These are phyloP conservation scores for Boletus vermiculosoides DNA, from an alignment of 768 basidiomycete species.

Conservation along the genomic window DNA sequence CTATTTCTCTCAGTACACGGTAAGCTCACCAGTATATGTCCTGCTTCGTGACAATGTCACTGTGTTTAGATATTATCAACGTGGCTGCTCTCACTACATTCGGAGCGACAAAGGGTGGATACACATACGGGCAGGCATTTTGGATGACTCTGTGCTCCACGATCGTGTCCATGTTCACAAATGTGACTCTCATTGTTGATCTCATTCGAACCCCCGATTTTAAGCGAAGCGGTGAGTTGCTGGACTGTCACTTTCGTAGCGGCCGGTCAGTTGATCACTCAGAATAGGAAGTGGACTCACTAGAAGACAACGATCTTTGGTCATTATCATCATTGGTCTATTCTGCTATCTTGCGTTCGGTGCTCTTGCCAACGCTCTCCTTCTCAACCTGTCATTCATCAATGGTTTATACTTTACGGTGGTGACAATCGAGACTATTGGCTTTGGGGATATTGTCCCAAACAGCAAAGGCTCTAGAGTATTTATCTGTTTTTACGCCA, in stretches of 20 bases:
- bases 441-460: constrained; percentile 77
- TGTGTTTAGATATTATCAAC: constrained; percentile 62
- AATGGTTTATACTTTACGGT: constrained; percentile 78
- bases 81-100: constrained; percentile 57
- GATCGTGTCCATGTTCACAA: constrained; percentile 59
- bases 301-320: constrained; percentile 73
- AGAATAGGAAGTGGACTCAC: constrained; percentile 73
- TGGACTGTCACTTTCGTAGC: neutral
- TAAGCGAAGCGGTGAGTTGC: constrained; percentile 51
- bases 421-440: constrained; percentile 68
- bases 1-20: constrained; percentile 68
- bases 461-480: constrained; percentile 48
- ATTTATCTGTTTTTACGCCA: constrained; percentile 57
- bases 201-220: constrained; percentile 60
- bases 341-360: constrained; percentile 75
- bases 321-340: constrained; percentile 73
- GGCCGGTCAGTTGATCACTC: neutral
- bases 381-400: constrained; percentile 57
- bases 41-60: neutral
- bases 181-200: constrained; percentile 66
- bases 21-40: constrained; percentile 31
- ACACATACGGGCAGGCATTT: constrained; percentile 67
- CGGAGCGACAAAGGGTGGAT: constrained; percentile 62
- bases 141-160: constrained; percentile 83
- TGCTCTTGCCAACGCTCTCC: constrained; percentile 53